These are phyloP conservation scores for Carex pumila DNA, from an alignment of 176 grass and related monocot species.

Conservation along the genomic window DNA sequence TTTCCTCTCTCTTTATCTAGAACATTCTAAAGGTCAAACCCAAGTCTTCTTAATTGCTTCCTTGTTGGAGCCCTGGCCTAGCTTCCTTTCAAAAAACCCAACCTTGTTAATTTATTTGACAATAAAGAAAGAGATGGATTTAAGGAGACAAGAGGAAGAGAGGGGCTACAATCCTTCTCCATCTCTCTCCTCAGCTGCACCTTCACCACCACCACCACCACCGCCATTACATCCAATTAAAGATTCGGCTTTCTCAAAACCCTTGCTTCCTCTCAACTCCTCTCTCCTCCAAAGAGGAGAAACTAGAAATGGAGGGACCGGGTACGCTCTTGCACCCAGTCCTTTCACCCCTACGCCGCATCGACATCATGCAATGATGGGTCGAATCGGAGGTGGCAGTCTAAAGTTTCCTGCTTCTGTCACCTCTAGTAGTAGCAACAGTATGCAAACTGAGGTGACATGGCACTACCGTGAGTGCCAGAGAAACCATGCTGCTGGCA, in stretches of 20 bases:
- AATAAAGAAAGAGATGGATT: constrained; percentile 20
- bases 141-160: constrained; percentile 11
- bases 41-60: background rate
- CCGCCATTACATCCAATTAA: background rate
- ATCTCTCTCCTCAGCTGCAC: background rate
- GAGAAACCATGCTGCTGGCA: constrained; percentile 69
- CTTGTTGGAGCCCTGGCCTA: background rate
- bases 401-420: constrained; percentile 9
- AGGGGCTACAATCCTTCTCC: constrained; percentile 22
- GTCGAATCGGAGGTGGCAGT: background rate
- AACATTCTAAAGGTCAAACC: background rate
- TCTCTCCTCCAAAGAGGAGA: constrained; percentile 39
- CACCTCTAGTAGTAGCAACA: background rate
- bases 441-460: background rate
- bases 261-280: constrained; percentile 56
- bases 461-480: constrained; percentile 85
- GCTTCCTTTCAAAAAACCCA: background rate
- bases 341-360: constrained; percentile 16
- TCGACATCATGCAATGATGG: constrained; percentile 20
- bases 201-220: constrained; percentile 6
- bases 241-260: constrained; percentile 51
- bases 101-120: constrained; percentile 1
- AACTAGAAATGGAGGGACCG: background rate
- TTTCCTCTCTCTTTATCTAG: background rate
- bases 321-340: constrained; percentile 5